These are phyloP conservation scores for Corymbia maculata DNA, from an alignment of 345 rosid genomes.

Conservation along the genomic window DNA sequence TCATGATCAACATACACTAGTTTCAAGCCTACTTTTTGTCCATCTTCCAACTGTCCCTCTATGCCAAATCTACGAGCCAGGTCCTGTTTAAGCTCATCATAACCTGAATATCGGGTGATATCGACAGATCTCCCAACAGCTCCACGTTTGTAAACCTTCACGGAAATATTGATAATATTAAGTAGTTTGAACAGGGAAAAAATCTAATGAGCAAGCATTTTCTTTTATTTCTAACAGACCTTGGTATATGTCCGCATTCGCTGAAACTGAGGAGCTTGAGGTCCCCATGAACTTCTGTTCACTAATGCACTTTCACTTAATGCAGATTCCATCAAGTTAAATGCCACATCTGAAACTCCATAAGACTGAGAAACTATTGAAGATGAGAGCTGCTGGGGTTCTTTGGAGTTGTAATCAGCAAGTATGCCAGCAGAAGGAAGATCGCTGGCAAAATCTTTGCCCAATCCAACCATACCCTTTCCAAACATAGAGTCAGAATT, in stretches of 20 bases:
- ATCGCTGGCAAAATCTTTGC: conserved; percentile 37
- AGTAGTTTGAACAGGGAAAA: neutral
- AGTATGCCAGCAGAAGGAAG: conserved; percentile 35
- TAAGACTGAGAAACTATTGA: conserved; percentile 61
- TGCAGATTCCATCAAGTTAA: conserved; percentile 45
- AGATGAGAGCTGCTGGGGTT: conserved; percentile 51
- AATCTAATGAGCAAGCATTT: neutral
- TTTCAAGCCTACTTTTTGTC: conserved; percentile 64
- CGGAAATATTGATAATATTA: neutral
- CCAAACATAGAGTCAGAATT: conserved; percentile 27
- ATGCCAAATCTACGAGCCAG: conserved; percentile 71
- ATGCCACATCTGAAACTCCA: conserved; percentile 49
- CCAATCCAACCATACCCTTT: conserved; percentile 30
- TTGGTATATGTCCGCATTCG: conserved; percentile 57
- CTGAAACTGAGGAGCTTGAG: conserved; percentile 34
- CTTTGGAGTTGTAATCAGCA: conserved; percentile 32
- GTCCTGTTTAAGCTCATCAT: conserved; percentile 62
- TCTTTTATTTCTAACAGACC: conserved; percentile 17
- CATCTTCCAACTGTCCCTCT: conserved; percentile 73
- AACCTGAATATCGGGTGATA: conserved; percentile 57
- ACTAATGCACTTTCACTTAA: conserved; percentile 34
- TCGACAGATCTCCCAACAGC: conserved; percentile 81
- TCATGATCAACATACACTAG: conserved; percentile 76
- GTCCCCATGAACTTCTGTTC: conserved; percentile 36
- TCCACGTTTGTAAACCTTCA: conserved; percentile 73